These are phyloP conservation scores for Asterionellopsis glacialis DNA, from an alignment of 108 stramenopile species.

Conservation along the genomic window DNA sequence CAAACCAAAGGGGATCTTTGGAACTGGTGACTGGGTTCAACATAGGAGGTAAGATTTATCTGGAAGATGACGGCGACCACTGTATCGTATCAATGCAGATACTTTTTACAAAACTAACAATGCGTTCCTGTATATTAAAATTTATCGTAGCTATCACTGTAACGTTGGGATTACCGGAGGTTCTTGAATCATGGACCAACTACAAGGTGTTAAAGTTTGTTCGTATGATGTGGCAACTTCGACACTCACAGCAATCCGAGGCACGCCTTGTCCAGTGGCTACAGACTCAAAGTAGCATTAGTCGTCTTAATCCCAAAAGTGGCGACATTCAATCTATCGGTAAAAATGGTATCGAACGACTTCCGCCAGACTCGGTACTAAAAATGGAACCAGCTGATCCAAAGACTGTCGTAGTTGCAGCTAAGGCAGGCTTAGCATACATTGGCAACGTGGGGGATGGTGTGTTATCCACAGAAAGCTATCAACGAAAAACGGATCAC, in stretches of 20 bases:
- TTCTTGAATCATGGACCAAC: conserved; percentile 76
- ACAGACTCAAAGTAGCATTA: conserved; percentile 14
- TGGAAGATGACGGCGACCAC: background rate
- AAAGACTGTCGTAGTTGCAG: conserved; percentile 67
- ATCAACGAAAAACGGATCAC: conserved; percentile 37
- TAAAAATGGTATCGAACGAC: conserved; percentile 7
- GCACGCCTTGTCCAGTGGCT: background rate
- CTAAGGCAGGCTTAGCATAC: conserved; percentile 66
- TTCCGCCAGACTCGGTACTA: conserved; percentile 9
- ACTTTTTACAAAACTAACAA: background rate
- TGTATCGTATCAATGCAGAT: background rate
- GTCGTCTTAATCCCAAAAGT: background rate
- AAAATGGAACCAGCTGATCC: conserved; percentile 64
- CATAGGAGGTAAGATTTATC: conserved; percentile 58
- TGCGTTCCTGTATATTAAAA: background rate
- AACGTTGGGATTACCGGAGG: conserved; percentile 66
- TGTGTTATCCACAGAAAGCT: conserved; percentile 46
- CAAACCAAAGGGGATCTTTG: conserved; percentile 56
- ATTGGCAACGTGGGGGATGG: conserved; percentile 44
- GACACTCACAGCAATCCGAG: conserved; percentile 27
- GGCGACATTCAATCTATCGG: background rate
- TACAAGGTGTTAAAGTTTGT: conserved; percentile 76
- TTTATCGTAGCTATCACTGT: conserved; percentile 52
- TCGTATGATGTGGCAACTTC: conserved; percentile 63
- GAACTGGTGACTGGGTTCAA: conserved; percentile 66